Evolutionary conservation across 2,329 filamentous ascomycete species (phyloP), one percentile per base, ranked within the genome.

Genomic region (Neofusicoccum sp.): DNA sequence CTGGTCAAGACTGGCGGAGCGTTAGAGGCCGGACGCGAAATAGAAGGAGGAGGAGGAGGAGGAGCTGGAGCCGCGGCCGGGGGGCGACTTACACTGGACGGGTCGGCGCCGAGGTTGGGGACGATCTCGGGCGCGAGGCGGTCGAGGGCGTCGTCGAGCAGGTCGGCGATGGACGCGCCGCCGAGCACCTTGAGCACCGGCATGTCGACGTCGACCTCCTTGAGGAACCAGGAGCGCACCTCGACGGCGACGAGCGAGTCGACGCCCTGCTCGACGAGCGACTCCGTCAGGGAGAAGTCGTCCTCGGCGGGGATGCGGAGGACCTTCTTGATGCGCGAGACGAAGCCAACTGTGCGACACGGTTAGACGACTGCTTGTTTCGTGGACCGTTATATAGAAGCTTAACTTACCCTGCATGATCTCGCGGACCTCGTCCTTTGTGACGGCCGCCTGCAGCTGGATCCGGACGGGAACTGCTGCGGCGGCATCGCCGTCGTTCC

Each of bases 211-310:
- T 76, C 62, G 0, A 82, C 49, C 41, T 79, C 70, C 59, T 79
- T 79, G 12, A 76, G 43, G 62, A 82, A 79, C 81, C 81, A 84
- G 2, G 76, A 70, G 0, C 80, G 76, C 2, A 78, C 54, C 11
- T 76, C 73, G 4, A 78, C 75, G 0, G 75, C 73, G 11, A 76
- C 61, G 2, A 78, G 63, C 2, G 75, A 77, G 62, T 78, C 76
- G 9, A 75, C 59, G 0, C 75, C 20, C 20, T 20, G 20, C 20
- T 20, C 20, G 20, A 20, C 47, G 7, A 24, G 47, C 44, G 6
- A 48, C 26, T 11, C 16, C 30, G 1, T 28, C 44, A 20, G 20
- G 20, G 20, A 20, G 70, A 28, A 73, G 68, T 30, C 34, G 11
- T 31, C 51, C 12, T 24, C 36, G 14, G 34, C 11, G 20, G n/a